Base-by-base conservation (phyloP, 495 filamentous ascomycete species). In the Trypethelium eluteriae region DNA sequence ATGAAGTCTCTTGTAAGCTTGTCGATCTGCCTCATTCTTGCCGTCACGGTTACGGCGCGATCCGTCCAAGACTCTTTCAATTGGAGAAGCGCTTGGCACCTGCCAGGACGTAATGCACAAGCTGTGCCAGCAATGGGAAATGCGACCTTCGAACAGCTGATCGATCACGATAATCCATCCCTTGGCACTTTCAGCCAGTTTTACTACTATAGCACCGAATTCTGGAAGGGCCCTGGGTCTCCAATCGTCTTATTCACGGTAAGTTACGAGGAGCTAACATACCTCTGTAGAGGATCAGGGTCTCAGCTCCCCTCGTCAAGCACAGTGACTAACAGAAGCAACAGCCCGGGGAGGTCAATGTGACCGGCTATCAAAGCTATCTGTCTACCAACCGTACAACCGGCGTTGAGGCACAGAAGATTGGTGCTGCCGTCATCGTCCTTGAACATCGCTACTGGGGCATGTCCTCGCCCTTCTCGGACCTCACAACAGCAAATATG, bases 381-480 rank as follows among this genome's bases (percentile, higher is more conserved):
- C 64, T 84, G 11, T 80, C 76, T 62, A 85, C 82, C 68, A 71
- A 72, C 32, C 79, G 80, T 7, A 70, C 85, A 16, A 78, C 82
- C 12, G 85, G 85, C 62, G 68, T 76, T 1, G 79, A 80, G 62
- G 84, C 83, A 4, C 74, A 83, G 71, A 79, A 81, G 65, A 79
- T 84, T 36, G 79, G 82, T 62, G 85, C 80, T 50, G 85, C 84
- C 14, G 81, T 83, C 12, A 66, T 88, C 49, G 73, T 86, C 64
- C 66, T 86, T 57, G 85, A 88, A 75, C 85, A 83, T 81, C 79
- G 85, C 35, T 87, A 85, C 73, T 88, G 82, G 82, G 85, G 85
- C 47, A 76, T 77, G 64, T 87, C 84, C 6, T 85, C 85, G 1
- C 87, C 87, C 2, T 88, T 81, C 69, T 73, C 76, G 14, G 72